Base-by-base conservation (phyloP, 1,139 yeast genomes). In the Taiozyma sp. region DNA sequence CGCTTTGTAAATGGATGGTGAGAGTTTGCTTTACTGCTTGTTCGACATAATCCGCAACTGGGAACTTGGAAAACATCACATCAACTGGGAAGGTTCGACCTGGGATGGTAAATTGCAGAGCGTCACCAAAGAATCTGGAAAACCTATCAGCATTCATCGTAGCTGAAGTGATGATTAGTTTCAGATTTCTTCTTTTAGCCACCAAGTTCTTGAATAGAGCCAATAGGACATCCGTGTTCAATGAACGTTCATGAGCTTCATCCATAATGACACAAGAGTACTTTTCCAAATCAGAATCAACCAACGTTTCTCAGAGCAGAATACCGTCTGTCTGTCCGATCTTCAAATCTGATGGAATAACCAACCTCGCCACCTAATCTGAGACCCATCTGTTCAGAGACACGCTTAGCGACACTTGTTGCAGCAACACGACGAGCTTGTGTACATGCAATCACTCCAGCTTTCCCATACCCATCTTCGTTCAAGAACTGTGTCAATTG, bases 391-490 rank as follows among this genome's bases (percentile, higher is more conserved):
- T 93, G 98, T 53, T 83, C 84, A 46, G 95, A 79, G 0, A 93
- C 98, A 62, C 99, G 78, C 57, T 84, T 81, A 0, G 98, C 97
- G 3, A 93, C 97, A 44, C 96, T 85, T 81, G 87, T 85, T 0
- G 98, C 97, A 0, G 98, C 98, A 41, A 93, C 97, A 60, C 99
- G 77, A 67, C 99, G 78, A 0, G 99, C 98, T 67, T 93, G 99
- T 0, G 99, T 91, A 63, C 96, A 85, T 1, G 88, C 97, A 52
- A 93, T 85, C 62, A 85, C 65, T 0, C 82, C 83, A 28, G 72
- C 61, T 28, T 67, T 67, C 3, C 77, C 77, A 61, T 82, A 81
- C 0, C 97, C 97, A 49, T 83, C 89, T 60, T 90, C 97, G 57
- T 79, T 76, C 28, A 93, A 70, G 62, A 80, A 90, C 64, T 93